Conservation (phyloP, 106 monocot genomes). For the Phalaenopsis aphrodite region DNA sequence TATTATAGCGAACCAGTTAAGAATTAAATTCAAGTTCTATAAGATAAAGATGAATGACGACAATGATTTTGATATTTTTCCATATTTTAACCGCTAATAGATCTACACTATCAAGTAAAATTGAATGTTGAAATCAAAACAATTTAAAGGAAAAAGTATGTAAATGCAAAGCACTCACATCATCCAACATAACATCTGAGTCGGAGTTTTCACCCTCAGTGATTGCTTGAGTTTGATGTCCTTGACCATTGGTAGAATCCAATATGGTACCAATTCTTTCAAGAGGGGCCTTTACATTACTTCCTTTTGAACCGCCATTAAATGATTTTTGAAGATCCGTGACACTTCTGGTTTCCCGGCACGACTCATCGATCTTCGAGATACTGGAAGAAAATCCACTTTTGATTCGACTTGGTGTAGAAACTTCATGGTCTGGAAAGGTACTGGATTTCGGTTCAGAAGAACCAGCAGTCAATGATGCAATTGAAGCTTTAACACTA, state of each 20-base stretch:
- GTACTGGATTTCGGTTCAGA: background rate
- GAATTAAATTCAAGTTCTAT: too few species aligned
- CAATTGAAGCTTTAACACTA: background rate
- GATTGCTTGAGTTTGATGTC: constrained; percentile 8
- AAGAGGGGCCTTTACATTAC: background rate
- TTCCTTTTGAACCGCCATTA: background rate
- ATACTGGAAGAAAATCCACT: background rate
- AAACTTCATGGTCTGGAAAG: background rate
- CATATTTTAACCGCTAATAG: background rate
- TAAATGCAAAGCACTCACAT: constrained; percentile 25
- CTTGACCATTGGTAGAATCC: background rate
- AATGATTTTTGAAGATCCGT: background rate
- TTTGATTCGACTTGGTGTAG: background rate
- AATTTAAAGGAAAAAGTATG: background rate
- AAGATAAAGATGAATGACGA: too few species aligned
- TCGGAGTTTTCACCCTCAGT: constrained; percentile 22
- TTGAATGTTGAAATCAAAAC: background rate
- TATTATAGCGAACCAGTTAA: too few species aligned
- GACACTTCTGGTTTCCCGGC: background rate
- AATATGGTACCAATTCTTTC: constrained; percentile 9
- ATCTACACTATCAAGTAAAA: background rate
- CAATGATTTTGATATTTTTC: too few species aligned
- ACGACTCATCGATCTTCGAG: background rate
- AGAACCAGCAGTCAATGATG: background rate
- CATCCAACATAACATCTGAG: constrained; percentile 25